Conservation (phyloP, 1,284 basidiomycete genomes). For the Agroathelia rolfsii region DNA sequence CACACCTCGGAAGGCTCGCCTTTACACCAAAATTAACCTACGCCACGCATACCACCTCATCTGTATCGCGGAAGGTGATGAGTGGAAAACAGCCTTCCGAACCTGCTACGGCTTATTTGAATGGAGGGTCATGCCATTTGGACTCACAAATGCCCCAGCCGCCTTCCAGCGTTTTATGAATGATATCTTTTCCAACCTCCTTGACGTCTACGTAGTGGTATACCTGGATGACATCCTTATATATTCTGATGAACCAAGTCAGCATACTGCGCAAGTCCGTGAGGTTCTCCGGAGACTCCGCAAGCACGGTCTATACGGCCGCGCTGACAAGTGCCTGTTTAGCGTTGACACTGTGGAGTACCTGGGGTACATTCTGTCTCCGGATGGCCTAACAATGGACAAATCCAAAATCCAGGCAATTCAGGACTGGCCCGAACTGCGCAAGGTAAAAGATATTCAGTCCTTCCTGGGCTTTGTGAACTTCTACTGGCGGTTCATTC, state of each 20-base stretch:
- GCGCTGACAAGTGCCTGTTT: slow-evolving; percentile 26
- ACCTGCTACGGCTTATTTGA: slow-evolving; percentile 23
- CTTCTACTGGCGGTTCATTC: slow-evolving; percentile 31
- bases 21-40: slow-evolving; percentile 23
- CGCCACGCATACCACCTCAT: slow-evolving; percentile 20
- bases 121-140: slow-evolving; percentile 23
- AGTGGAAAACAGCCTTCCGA: slow-evolving; percentile 25
- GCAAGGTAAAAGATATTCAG: slow-evolving; percentile 20
- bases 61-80: slow-evolving; percentile 19
- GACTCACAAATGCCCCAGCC: slow-evolving; percentile 11
- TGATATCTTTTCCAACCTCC: slow-evolving; percentile 12
- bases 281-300: slow-evolving; percentile 23
- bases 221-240: slow-evolving; percentile 18
- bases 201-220: slow-evolving; percentile 12
- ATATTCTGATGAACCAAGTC: slow-evolving; percentile 13
- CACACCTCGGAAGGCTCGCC: slow-evolving; percentile 13
- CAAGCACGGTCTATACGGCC: slow-evolving; percentile 16
- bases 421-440: slow-evolving; percentile 27
- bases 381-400: slow-evolving; percentile 25
- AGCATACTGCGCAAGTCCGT: slow-evolving; percentile 18
- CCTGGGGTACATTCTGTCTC: slow-evolving; percentile 27
- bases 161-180: slow-evolving; percentile 12
- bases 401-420: slow-evolving; percentile 26
- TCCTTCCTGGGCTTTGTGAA: slow-evolving; percentile 29
- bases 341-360: slow-evolving; percentile 22